These are phyloP conservation scores for Trichoderma polysporum DNA, from an alignment of 2,329 filamentous ascomycete species.

Conservation along the genomic window DNA sequence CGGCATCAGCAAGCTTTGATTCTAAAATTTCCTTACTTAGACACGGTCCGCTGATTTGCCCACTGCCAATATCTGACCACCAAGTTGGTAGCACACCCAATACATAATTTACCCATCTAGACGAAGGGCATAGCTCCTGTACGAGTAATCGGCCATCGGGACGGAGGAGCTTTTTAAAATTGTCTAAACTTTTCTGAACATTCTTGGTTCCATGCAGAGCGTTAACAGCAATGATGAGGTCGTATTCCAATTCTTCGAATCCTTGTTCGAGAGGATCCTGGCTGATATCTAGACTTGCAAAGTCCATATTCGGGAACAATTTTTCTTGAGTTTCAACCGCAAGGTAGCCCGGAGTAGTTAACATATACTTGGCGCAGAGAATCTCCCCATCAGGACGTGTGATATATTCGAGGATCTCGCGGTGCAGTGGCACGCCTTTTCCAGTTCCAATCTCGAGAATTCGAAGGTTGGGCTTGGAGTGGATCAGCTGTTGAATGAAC, in stretches of 20 bases:
- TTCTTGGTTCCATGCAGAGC: neutral
- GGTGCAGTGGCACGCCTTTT: constrained; percentile 25
- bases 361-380: neutral
- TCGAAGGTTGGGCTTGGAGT: constrained; percentile 30
- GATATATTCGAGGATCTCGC: neutral
- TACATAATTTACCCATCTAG: neutral
- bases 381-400: neutral
- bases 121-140: too few relatives aligned
- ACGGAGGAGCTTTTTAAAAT: neutral
- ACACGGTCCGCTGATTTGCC: too few relatives aligned
- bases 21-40: too few relatives aligned
- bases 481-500: constrained; percentile 23
- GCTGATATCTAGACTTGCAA: constrained; percentile 31
- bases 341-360: too few relatives aligned
- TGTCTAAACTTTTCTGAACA: neutral
- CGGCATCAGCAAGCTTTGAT: too few relatives aligned
- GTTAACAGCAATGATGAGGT: too few relatives aligned
- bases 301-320: constrained; percentile 22
- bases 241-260: constrained; percentile 21
- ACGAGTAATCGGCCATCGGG: neutral
- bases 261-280: constrained; percentile 26
- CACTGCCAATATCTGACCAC: too few relatives aligned
- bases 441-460: constrained; percentile 44
- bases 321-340: too few relatives aligned
- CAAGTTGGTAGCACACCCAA: too few relatives aligned